Evolutionary conservation across 768 basidiomycete species (phyloP), one percentile per base, ranked within the genome.

Genomic region (Lactarius psammicola): DNA sequence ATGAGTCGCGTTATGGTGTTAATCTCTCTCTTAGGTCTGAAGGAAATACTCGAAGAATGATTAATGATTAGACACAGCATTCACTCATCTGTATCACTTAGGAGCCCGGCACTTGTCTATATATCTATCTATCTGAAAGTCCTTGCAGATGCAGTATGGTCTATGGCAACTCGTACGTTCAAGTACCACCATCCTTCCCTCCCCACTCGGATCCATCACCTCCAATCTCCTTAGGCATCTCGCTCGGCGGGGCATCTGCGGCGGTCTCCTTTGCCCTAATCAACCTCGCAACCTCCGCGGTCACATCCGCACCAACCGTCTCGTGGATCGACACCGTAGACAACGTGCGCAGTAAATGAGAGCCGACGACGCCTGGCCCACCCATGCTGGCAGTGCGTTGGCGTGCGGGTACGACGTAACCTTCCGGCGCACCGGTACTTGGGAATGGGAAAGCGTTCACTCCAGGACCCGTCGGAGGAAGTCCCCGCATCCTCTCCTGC

Each of bases 281-380:
- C 71, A 76, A 87, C 70, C 83, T 82, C 54, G 85, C 86, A 68
- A 89, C 63, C 49, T 57, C 59, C 17, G 60, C 63, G 0, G 46
- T 62, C 3, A 84, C 83, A 34, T 85, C 71, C 33, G 86, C 87
- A 71, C 87, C 86, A 9, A 79, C 84, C 70, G 86, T 89, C 77
- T 94, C 92, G 71, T 92, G 88, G 64, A 94, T 92, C 11, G 90
- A 92, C 59, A 94, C 91, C 0, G 92, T 94, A 31, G 90, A 92
- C 33, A 94, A 80, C 9, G 90, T 93, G 53, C 92, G 84, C 68
- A 94, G 76, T 23, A 94, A 78, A 68, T 60, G 81, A 77, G 31
- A 73, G 57, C 36, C 75, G 56, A 61, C 69, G 33, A 86, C 88
- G 3, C 86, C 82, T 23, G 46, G 60, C n/a, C 86, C 87, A 23